These are phyloP conservation scores for Urostyla sp. DNA, from an alignment of 73 alveolate genomes.

Conservation along the genomic window DNA sequence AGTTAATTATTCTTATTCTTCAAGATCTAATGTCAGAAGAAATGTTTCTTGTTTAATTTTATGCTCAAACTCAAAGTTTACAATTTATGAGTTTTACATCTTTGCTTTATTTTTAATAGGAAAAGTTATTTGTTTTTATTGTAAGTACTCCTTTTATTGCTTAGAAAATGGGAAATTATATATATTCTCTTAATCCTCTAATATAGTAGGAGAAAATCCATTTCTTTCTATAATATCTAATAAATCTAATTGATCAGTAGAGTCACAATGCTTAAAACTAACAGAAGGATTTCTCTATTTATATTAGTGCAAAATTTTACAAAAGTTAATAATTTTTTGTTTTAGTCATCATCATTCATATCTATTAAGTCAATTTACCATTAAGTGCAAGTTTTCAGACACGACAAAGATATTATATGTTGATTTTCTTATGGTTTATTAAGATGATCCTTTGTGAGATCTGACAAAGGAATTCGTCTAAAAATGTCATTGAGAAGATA, in stretches of 20 bases:
- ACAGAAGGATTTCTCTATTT: constrained; percentile 43
- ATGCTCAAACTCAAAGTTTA: constrained; percentile 43
- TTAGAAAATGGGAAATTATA: too few species aligned
- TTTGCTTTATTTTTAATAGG: constrained; percentile 55
- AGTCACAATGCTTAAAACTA: constrained; percentile 5
- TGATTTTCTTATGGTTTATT: too few species aligned
- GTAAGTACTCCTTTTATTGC: not conserved
- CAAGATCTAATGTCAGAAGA: constrained; percentile 22
- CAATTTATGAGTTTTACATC: constrained; percentile 24
- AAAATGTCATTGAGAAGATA: too few species aligned
- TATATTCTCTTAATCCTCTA: too few species aligned
- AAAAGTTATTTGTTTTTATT: constrained; percentile 9
- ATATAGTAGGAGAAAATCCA: not conserved
- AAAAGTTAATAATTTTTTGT: too few species aligned
- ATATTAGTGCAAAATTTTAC: too few species aligned
- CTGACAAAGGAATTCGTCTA: too few species aligned
- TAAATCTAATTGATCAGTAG: constrained; percentile 14
- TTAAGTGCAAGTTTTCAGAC: too few species aligned
- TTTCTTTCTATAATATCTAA: constrained; percentile 19
- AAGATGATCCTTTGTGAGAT: too few species aligned
- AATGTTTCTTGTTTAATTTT: constrained; percentile 40
- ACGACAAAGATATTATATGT: too few species aligned
- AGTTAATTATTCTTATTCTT: not conserved
- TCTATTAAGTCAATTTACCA: too few species aligned
- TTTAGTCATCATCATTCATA: too few species aligned